These are phyloP conservation scores for Calocybe gambosa DNA, from an alignment of 1,284 basidiomycete genomes.

Conservation along the genomic window DNA sequence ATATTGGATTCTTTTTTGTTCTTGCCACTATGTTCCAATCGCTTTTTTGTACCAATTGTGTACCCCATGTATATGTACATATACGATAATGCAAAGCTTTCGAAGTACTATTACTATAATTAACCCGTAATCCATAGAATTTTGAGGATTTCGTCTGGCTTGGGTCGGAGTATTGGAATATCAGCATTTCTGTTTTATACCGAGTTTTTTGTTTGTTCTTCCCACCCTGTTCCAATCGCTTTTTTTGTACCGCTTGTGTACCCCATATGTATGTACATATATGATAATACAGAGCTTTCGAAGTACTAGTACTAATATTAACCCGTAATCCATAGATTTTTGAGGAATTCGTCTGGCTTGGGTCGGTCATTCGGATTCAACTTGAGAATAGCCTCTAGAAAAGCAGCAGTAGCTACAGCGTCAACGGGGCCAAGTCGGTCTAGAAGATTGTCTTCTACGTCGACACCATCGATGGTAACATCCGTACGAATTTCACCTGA, in stretches of 20 bases:
- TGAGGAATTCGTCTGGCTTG: constrained; percentile 16
- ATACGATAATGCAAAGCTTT: too few species aligned
- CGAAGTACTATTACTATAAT: too few species aligned
- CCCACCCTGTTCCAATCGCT: neutral
- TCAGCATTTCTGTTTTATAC: too few species aligned
- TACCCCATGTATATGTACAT: neutral
- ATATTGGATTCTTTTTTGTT: too few species aligned
- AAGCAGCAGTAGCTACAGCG: constrained; percentile 13
- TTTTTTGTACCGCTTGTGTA: neutral
- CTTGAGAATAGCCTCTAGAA: constrained; percentile 19
- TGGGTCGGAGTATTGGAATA: too few species aligned
- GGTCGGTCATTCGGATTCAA: constrained; percentile 18
- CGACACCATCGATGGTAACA: constrained; percentile 21
- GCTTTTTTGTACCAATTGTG: neutral
- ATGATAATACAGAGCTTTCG: too few species aligned
- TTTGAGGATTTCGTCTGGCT: constrained; percentile 17
- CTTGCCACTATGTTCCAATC: neutral
- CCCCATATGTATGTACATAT: neutral
- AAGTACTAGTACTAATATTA: too few species aligned
- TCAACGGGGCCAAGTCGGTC: constrained; percentile 16
- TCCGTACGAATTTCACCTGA: constrained; percentile 19
- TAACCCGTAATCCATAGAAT: constrained; percentile 19
- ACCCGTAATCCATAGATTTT: constrained; percentile 20
- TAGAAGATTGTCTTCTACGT: constrained; percentile 17
- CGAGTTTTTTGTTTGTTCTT: too few species aligned